Evolutionary conservation across 257 asterid species (phyloP), one percentile per base, ranked within the genome.

Genomic region (Sherardia arvensis): DNA sequence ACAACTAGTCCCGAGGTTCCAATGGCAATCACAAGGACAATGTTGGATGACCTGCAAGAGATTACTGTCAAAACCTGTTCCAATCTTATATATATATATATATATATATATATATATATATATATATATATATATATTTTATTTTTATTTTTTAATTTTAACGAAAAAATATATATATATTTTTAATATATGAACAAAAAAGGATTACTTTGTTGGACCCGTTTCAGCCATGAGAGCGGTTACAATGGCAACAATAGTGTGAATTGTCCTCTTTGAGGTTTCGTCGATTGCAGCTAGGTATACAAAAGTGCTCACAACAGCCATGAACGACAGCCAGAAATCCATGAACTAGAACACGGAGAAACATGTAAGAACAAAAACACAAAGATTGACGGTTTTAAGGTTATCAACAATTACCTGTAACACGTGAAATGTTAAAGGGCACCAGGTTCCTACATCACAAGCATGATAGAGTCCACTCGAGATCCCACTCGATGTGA

Each of bases 241-340:
- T 36, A 93, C 66, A 69, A 93, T 86, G 22, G 97, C 96, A 63
- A 87, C 84, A 47, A 87, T 62, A 0, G 97, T 93, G 87, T 90
- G 95, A 64, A 93, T 90, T 21, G 97, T 82, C 78, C 99, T 77
- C 77, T 87, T 90, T 28, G 96, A 79, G 66, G 70, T 78, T 69
- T 93, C 99, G 57, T 86, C 75, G 26, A 90, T 78, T 1, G 95
- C 66, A 59, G 95, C 54, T 53, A 93, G 75, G 83, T 90, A 84
- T 29, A 93, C 87, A 56, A 90, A 93, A 14, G 99, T 93, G 72
- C 97, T 87, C 69, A 84, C 90, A 29, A 90, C 92, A 40, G 99
- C 99, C 94, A 93, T 90, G 90, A 93, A 93, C 22, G 99, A 93
- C 72, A 93, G 99, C 99, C 99, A 93, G 82, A 93, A 93, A 73